These are phyloP conservation scores for Mercurialis annua DNA, from an alignment of 345 rosid species.

Conservation along the genomic window DNA sequence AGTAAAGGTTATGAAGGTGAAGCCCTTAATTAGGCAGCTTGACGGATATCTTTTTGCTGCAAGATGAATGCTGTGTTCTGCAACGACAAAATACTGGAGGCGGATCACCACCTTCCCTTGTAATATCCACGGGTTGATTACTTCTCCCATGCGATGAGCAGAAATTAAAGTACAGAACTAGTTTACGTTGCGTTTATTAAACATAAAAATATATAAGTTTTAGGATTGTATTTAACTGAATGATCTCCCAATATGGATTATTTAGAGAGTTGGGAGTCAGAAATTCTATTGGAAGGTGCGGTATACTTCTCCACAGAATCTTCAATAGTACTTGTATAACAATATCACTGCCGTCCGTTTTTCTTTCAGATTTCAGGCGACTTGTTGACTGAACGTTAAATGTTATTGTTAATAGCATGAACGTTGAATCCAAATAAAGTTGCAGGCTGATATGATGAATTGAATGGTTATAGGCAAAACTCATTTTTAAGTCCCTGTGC, in stretches of 20 bases:
- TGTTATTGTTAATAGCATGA: background rate
- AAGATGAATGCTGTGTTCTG: constrained; percentile 6
- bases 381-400: background rate
- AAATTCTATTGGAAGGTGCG: constrained; percentile 12
- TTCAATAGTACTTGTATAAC: background rate
- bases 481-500: too few species aligned
- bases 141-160: constrained; percentile 13
- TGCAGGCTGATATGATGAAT: background rate
- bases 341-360: background rate
- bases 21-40: constrained; percentile 10
- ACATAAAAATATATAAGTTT: background rate
- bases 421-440: too few species aligned
- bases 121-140: constrained; percentile 14
- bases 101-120: constrained; percentile 1
- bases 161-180: constrained; percentile 4
- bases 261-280: constrained; percentile 25
- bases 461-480: too few species aligned
- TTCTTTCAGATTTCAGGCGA: background rate
- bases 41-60: constrained; percentile 16
- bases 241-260: constrained; percentile 32
- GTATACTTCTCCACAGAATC: background rate
- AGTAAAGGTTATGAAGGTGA: constrained; percentile 33
- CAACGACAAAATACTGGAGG: constrained; percentile 8
- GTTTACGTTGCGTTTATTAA: background rate
- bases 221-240: constrained; percentile 9